Percentiles rank a stretch among this genome's conserved stretches.
Conservation (phyloP, 1,284 basidiomycete species). For the Leccinum insigne region DNA sequence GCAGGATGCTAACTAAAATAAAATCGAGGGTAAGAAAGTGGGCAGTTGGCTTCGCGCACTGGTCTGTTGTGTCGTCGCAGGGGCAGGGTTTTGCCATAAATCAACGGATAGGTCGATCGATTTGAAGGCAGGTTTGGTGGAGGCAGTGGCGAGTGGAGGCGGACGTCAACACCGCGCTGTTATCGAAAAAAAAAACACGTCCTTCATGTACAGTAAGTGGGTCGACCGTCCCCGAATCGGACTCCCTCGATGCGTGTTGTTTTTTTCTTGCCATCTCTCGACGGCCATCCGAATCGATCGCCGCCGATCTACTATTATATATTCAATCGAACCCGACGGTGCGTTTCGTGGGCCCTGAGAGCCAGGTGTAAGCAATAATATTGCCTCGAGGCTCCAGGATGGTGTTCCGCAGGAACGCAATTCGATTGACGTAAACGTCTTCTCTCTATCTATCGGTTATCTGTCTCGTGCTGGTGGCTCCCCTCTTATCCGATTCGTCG, state of each 20-base stretch:
- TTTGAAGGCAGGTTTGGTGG: not conserved
- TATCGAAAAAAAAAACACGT: not conserved
- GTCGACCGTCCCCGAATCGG: not conserved
- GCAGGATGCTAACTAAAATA: not conserved
- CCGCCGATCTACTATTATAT: not conserved
- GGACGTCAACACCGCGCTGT: not conserved
- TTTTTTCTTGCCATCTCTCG: constrained; percentile 4
- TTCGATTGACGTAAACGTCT: constrained; percentile 18
- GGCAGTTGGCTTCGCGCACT: not conserved
- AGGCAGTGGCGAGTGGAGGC: not conserved
- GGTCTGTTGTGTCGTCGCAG: not conserved
- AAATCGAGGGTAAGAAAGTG: not conserved
- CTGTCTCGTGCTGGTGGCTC: not conserved
- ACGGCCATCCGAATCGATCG: constrained; percentile 8
- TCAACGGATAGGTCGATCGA: not conserved
- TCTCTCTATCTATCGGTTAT: constrained; percentile 15
- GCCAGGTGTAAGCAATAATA: constrained; percentile 5
- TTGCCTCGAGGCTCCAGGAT: constrained; percentile 23
- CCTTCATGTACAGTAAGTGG: not conserved
- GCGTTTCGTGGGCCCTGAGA: constrained; percentile 9
- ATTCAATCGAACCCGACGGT: constrained; percentile 3
- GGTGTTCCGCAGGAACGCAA: constrained; percentile 6
- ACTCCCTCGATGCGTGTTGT: not conserved
- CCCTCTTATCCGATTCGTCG: not conserved
- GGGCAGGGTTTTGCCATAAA: not conserved